phyloP scores from a whole-genome alignment of 805 yeast species.

The Ogataea allantospora region DNA sequence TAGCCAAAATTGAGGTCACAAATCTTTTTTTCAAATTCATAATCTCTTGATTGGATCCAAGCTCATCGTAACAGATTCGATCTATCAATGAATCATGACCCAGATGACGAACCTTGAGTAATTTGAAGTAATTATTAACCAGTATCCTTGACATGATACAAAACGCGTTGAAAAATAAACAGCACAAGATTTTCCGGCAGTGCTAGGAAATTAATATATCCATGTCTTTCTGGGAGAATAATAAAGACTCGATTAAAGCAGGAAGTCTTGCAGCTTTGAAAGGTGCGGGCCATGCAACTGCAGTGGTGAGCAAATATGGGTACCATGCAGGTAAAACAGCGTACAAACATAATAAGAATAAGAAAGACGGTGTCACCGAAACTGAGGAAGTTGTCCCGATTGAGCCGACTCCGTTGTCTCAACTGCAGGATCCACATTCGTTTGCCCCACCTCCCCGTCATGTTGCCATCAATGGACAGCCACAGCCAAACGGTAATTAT shows the following conservation, averaged over 20 bases:
- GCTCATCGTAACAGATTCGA: conserved; percentile 25
- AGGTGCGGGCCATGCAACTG: conserved; percentile 52
- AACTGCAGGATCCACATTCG: conserved; percentile 31
- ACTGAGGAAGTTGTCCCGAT: conserved; percentile 16
- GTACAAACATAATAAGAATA: conserved; percentile 47
- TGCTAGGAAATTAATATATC: not conserved
- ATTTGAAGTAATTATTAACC: conserved; percentile 25
- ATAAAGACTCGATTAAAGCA: conserved; percentile 49
- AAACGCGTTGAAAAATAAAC: conserved; percentile 12
- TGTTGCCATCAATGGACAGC: conserved; percentile 20
- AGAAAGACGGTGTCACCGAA: conserved; percentile 14
- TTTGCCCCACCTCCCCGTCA: conserved; percentile 36
- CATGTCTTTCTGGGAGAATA: conserved; percentile 45
- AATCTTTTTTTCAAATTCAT: conserved; percentile 19
- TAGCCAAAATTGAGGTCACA: conserved; percentile 22
- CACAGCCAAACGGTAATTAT: conserved; percentile 18
- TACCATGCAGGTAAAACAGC: conserved; percentile 45
- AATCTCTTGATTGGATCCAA: conserved; percentile 20
- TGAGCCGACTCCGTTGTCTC: conserved; percentile 21
- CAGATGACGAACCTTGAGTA: conserved; percentile 15
- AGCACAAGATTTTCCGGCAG: not conserved
- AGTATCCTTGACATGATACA: conserved; percentile 30
- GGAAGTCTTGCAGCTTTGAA: conserved; percentile 48
- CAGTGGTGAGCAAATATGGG: conserved; percentile 47
- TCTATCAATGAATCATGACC: conserved; percentile 24